Conservation (phyloP, 2,329 filamentous ascomycete species). For the Colletotrichum musae region DNA sequence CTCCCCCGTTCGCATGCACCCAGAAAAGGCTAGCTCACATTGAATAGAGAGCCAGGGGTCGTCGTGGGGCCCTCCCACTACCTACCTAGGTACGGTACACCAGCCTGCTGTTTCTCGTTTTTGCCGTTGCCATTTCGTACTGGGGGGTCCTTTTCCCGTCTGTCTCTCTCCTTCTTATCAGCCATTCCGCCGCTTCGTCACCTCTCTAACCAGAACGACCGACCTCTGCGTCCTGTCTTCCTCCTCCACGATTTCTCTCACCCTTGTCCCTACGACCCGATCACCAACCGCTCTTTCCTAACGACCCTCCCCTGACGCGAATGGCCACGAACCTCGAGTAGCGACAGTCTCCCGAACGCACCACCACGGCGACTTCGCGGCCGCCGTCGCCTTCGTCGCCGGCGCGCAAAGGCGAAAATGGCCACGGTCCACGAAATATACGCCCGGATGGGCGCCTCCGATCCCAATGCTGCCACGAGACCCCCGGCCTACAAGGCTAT, state of each 20-base stretch:
- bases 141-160: background rate
- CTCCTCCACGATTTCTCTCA: background rate
- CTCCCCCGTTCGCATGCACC: too few relatives aligned
- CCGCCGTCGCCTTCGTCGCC: constrained; percentile 26
- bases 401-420: constrained; percentile 28
- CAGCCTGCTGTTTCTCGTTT: constrained; percentile 28
- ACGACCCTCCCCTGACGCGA: constrained; percentile 3
- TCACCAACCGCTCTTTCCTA: background rate
- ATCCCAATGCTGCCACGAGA: constrained; percentile 49
- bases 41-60: too few relatives aligned
- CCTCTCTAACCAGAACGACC: background rate
- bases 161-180: constrained; percentile 18
- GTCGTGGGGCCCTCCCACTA: too few relatives aligned
- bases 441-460: constrained; percentile 37
- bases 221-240: background rate
- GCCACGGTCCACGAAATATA: constrained; percentile 40
- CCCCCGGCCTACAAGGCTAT: constrained; percentile 82
- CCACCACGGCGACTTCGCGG: constrained; percentile 35
- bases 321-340: constrained; percentile 31
- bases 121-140: constrained; percentile 9
- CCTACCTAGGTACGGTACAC: background rate
- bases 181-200: constrained; percentile 15
- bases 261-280: background rate
- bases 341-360: constrained; percentile 13
- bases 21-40: too few relatives aligned